Evolutionary conservation across 192 early-diverging fungal genomes (phyloP), one percentile per base, ranked within the genome.

Genomic region (Neocallimastix lanati): DNA sequence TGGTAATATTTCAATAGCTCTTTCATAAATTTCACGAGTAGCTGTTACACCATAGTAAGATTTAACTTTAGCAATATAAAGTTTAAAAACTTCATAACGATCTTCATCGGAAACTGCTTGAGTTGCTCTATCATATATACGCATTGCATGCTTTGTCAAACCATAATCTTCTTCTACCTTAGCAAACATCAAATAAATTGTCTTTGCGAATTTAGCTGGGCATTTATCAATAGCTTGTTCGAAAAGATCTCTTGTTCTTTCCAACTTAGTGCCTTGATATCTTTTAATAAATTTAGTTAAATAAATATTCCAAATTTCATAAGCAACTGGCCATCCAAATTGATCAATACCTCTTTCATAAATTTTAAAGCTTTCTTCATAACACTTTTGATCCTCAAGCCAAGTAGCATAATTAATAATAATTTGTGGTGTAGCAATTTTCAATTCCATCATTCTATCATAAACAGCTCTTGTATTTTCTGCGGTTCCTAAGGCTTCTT

Each of bases 241-340:
- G 80, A 96, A 97, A 77, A 99, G 86, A 83, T 98, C 98, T 80
- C 98, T 89, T 0, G 95, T 85, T 27, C 98, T 90, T 85, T 99
- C 98, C 6, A 98, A 82, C 82, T 96, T 93, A 4, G 88, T 81
- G 30, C 92, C 94, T n/a, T 89, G 92, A 84, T 95, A 97, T 35
- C 96, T 93, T 21, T 83, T 82, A 28, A 95, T 85, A 80, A 98
- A 98, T 81, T 92, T 92, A 18, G 88, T 85, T 77, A 99, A 85
- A 86, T 99, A 99, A 28, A 96, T 85, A 84, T 93, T 96, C 98
- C 98, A 99, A 58, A 99, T 87, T 80, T 99, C 98, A 82, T 96
- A 93, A 1, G 98, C 96, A 78, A 97, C 93, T 0, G 98, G 96
- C 82, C 93, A 98, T 25, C 95, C 95, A 82, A 99, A 98, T n/a